phyloP scores from a whole-genome alignment of 1,284 basidiomycete species.

The Retiboletus fuscus region DNA sequence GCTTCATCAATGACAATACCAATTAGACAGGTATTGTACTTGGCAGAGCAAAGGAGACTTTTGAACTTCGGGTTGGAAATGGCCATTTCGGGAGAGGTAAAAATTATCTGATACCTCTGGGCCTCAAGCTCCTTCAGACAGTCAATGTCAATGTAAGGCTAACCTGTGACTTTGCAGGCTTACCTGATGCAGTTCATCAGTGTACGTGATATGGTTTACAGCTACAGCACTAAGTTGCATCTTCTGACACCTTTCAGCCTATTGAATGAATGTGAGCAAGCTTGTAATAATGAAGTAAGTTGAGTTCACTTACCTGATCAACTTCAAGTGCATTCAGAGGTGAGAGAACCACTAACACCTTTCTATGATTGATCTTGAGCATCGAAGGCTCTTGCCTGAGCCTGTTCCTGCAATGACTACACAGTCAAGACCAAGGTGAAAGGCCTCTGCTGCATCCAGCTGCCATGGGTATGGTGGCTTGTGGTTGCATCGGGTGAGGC shows the following conservation, averaged over 20 bases:
- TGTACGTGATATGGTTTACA: constrained; percentile 20
- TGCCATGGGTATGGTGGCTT: constrained; percentile 24
- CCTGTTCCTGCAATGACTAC: constrained; percentile 18
- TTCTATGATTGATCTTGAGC: constrained; percentile 4
- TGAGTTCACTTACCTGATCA: constrained; percentile 12
- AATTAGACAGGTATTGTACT: background rate
- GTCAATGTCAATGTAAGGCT: too few species aligned
- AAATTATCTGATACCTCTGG: background rate
- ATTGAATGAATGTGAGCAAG: too few species aligned
- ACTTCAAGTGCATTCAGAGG: constrained; percentile 27
- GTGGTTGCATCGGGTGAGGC: constrained; percentile 3
- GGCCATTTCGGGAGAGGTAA: background rate
- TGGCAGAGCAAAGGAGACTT: background rate
- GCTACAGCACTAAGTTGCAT: constrained; percentile 6
- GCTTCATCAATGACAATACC: background rate
- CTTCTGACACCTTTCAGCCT: too few species aligned
- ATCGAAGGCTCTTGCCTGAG: constrained; percentile 22
- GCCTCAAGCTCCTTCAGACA: background rate
- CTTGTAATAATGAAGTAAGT: too few species aligned
- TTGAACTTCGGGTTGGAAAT: background rate
- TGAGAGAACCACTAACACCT: constrained; percentile 19
- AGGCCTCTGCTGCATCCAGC: constrained; percentile 26
- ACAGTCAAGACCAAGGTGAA: constrained; percentile 28
- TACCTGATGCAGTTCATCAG: background rate
- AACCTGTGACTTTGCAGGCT: background rate